Conservation (phyloP, 495 filamentous ascomycete species). For the Annulohypoxylon stygium region DNA sequence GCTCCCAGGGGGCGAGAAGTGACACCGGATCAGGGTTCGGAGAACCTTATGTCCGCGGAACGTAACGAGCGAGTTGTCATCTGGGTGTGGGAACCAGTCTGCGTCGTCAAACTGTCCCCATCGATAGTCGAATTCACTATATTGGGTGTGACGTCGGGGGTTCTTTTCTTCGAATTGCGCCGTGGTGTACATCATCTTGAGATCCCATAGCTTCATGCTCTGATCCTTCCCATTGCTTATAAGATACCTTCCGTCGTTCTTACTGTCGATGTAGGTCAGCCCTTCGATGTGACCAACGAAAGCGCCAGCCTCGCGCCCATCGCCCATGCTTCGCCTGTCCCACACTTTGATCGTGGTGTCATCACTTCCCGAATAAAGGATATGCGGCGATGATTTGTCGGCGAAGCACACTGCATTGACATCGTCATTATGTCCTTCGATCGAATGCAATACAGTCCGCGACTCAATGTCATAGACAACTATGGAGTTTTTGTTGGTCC, state of each 20-base stretch:
- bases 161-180: slow-evolving; percentile 68
- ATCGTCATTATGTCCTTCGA: slow-evolving; percentile 84
- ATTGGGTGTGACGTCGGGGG: slow-evolving; percentile 61
- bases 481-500: slow-evolving; percentile 81
- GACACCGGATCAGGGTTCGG: slow-evolving; percentile 91
- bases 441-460: slow-evolving; percentile 75
- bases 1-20: slow-evolving; percentile 91
- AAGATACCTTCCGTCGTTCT: slow-evolving; percentile 94
- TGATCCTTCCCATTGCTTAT: slow-evolving; percentile 97
- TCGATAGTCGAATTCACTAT: slow-evolving; percentile 88
- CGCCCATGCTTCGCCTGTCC: slow-evolving; percentile 92
- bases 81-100: slow-evolving; percentile 78
- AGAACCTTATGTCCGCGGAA: slow-evolving; percentile 91
- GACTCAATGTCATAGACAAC: slow-evolving; percentile 95
- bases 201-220: slow-evolving; percentile 97
- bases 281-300: slow-evolving; percentile 96
- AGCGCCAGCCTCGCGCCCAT: slow-evolving; percentile 87
- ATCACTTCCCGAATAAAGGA: slow-evolving; percentile 96
- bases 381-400: slow-evolving; percentile 88
- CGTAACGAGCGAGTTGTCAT: slow-evolving; percentile 93
- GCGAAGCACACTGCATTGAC: slow-evolving; percentile 98
- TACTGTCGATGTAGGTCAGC: slow-evolving; percentile 94
- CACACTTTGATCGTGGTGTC: slow-evolving; percentile 95
- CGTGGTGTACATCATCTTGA: slow-evolving; percentile 83
- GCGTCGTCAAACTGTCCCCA: slow-evolving; percentile 76